A percentile compares a stretch with the other conserved stretches of the same genome.
Evolutionary conservation across 148 eudicot genomes (phyloP).

Genomic region (Chenopodium berlandieri): DNA sequence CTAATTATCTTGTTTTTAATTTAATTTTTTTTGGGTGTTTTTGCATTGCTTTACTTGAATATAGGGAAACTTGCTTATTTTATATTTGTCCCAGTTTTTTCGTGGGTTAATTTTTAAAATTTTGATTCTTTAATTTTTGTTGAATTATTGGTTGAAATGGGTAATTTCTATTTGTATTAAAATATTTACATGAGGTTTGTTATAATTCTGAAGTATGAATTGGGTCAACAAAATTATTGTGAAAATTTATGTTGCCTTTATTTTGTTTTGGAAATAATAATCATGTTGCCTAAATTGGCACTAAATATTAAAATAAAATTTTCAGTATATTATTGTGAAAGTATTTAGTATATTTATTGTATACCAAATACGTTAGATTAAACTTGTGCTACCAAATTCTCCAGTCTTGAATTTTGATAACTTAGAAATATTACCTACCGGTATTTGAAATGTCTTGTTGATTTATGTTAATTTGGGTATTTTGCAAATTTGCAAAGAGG

Average conservation of each 20-base stretch:
- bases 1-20: background rate
- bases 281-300: background rate
- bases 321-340: too few species aligned
- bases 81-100: too few species aligned
- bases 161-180: background rate
- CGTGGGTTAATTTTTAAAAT: background rate
- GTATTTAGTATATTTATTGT: too few species aligned
- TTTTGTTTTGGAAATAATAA: too few species aligned
- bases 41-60: constrained; percentile 13
- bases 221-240: background rate
- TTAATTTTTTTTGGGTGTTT: constrained; percentile 5
- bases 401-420: background rate
- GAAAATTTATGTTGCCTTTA: too few species aligned
- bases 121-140: background rate
- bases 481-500: background rate
- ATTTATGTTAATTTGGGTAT: background rate
- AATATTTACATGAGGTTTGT: background rate
- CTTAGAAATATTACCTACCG: background rate
- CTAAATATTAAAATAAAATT: background rate
- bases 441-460: constrained; percentile 1
- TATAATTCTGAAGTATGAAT: background rate
- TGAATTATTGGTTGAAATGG: background rate
- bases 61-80: background rate
- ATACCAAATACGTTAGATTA: background rate
- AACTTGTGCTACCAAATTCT: background rate